Conservation (phyloP, 2,329 filamentous ascomycete genomes). For the Thelonectria discophora region DNA sequence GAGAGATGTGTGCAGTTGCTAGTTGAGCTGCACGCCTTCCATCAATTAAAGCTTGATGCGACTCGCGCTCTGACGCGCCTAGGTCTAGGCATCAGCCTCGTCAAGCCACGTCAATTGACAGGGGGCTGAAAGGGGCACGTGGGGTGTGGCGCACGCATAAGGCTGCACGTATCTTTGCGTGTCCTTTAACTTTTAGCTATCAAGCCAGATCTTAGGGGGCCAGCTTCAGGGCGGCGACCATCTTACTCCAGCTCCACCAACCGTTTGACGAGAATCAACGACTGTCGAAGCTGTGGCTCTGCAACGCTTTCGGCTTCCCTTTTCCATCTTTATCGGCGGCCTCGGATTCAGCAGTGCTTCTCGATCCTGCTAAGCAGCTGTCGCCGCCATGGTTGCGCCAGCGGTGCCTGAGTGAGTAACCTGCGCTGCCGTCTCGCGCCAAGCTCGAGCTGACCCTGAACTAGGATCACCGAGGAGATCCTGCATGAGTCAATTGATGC, state of each 20-base stretch:
- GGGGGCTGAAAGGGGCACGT: constrained; percentile 31
- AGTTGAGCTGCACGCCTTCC: constrained; percentile 22
- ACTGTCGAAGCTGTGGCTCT: constrained; percentile 14
- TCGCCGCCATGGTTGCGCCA: constrained; percentile 72
- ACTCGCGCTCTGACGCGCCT: constrained; percentile 40
- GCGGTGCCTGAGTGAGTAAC: constrained; percentile 75
- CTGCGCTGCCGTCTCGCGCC: constrained; percentile 14
- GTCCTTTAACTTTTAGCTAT: constrained; percentile 40
- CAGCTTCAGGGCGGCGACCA: constrained; percentile 32
- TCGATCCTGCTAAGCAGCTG: constrained; percentile 23
- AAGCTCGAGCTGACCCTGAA: constrained; percentile 34
- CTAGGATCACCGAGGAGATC: constrained; percentile 91
- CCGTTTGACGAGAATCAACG: constrained; percentile 24
- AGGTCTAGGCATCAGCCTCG: constrained; percentile 34
- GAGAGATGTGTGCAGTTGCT: constrained; percentile 16
- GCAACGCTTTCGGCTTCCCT: constrained; percentile 5
- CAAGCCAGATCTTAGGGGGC: constrained; percentile 45
- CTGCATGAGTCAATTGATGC: constrained; percentile 91
- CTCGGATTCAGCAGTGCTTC: constrained; percentile 4
- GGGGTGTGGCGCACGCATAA: constrained; percentile 39
- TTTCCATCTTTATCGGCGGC: constrained; percentile 13
- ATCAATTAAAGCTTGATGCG: constrained; percentile 31
- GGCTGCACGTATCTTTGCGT: constrained; percentile 31
- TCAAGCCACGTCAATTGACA: constrained; percentile 33
- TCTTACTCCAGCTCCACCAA: constrained; percentile 35